Evolutionary conservation across 495 filamentous ascomycete genomes (phyloP).

Genomic region (Lasiosphaeris hirsuta): DNA sequence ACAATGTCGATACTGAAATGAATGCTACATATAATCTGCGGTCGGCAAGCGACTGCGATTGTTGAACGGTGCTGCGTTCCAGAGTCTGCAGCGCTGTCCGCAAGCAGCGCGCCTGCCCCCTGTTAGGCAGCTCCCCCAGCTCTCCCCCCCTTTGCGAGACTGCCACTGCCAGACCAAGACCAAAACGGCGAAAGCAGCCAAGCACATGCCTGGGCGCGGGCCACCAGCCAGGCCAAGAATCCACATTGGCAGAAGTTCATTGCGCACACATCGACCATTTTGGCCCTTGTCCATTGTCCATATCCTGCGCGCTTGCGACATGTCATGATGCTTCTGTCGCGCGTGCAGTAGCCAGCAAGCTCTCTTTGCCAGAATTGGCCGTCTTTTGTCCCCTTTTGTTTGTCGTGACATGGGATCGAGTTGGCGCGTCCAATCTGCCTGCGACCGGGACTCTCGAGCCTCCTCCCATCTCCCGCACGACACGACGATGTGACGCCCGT

Average conservation of each 20-base stretch:
- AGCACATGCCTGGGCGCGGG: slow-evolving; percentile 3
- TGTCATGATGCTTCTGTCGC: slow-evolving; percentile 20
- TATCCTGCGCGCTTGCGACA: slow-evolving; percentile 15
- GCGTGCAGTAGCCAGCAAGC: slow-evolving; percentile 12
- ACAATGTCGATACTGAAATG: background rate
- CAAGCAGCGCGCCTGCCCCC: slow-evolving; percentile 3
- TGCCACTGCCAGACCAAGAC: too few species aligned
- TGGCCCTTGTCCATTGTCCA: slow-evolving; percentile 9
- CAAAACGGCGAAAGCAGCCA: background rate
- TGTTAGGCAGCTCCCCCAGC: slow-evolving; percentile 20
- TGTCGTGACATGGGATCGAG: slow-evolving; percentile 25
- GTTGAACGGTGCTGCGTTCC: background rate
- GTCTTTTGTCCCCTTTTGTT: slow-evolving; percentile 6
- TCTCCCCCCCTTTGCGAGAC: background rate
- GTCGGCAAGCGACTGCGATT: background rate
- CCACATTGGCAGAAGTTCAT: slow-evolving; percentile 10
- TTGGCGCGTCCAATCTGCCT: slow-evolving; percentile 12
- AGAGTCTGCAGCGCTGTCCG: background rate
- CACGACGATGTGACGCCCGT: slow-evolving; percentile 28
- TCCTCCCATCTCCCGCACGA: slow-evolving; percentile 14
- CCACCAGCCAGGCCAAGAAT: slow-evolving; percentile 10
- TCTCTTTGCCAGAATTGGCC: background rate
- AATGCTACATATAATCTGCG: background rate
- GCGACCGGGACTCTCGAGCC: slow-evolving; percentile 7
- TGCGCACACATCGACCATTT: slow-evolving; percentile 31